phyloP scores from a whole-genome alignment of 768 basidiomycete genomes.

The Tricholoma flavovirens region DNA sequence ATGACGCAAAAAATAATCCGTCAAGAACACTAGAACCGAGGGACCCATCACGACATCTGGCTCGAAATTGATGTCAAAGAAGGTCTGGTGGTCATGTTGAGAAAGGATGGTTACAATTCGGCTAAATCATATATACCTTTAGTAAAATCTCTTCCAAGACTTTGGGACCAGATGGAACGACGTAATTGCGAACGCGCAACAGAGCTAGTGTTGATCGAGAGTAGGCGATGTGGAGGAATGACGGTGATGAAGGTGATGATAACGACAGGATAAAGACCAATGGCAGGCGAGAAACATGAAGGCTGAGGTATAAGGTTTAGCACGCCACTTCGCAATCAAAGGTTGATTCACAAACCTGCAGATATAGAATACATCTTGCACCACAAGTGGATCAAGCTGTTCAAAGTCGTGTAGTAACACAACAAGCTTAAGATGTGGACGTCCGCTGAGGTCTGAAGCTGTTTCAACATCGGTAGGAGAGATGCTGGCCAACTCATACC shows the following conservation, averaged over 20 bases:
- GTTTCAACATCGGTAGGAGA: neutral
- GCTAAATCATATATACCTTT: constrained; percentile 34
- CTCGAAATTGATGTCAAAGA: constrained; percentile 59
- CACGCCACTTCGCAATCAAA: neutral
- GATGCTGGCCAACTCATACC: constrained; percentile 22
- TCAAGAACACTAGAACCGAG: constrained; percentile 44
- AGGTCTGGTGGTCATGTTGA: constrained; percentile 37
- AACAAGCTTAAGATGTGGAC: constrained; percentile 36
- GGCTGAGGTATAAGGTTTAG: constrained; percentile 31
- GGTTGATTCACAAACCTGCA: constrained; percentile 47
- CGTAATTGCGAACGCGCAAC: constrained; percentile 47
- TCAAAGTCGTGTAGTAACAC: constrained; percentile 72
- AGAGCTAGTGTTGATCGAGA: constrained; percentile 53
- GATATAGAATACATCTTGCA: constrained; percentile 68
- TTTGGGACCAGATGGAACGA: constrained; percentile 40
- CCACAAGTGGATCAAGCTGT: constrained; percentile 52
- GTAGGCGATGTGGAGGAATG: constrained; percentile 56
- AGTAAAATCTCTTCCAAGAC: constrained; percentile 51
- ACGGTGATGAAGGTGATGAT: constrained; percentile 48
- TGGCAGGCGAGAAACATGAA: constrained; percentile 47
- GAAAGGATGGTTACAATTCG: neutral
- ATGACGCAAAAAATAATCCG: constrained; percentile 52
- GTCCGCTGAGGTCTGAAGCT: constrained; percentile 5
- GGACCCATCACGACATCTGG: constrained; percentile 62
- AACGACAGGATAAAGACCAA: constrained; percentile 61